Evolutionary conservation across 2,329 filamentous ascomycete genomes (phyloP).

Genomic region (Fonsecaea nubica): DNA sequence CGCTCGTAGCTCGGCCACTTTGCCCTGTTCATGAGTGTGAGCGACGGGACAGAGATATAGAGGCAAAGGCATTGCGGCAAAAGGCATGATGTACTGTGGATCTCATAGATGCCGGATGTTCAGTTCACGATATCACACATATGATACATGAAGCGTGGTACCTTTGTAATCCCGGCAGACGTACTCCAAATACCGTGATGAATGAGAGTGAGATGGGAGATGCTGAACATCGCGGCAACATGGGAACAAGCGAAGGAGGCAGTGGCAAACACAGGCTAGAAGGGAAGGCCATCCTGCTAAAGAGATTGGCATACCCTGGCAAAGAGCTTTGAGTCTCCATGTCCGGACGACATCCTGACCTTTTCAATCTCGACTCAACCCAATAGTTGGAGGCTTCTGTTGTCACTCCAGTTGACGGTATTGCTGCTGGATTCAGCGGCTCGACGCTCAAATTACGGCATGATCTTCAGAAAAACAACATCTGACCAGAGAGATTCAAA

Average conservation of each 20-base stretch:
- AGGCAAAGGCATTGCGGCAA: neutral
- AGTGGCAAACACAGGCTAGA: conserved; percentile 29
- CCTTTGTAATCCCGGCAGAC: neutral
- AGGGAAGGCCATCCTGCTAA: conserved; percentile 23
- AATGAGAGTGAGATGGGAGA: neutral
- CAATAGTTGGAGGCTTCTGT: neutral
- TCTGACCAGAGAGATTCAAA: neutral
- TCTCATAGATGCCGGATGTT: neutral
- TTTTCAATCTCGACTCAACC: neutral
- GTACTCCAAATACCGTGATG: neutral
- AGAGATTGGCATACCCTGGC: conserved; percentile 75
- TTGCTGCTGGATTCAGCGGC: conserved; percentile 6
- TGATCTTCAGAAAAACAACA: neutral
- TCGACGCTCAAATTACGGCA: conserved; percentile 6
- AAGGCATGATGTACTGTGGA: neutral
- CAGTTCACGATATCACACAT: neutral
- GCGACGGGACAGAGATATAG: conserved; percentile 6
- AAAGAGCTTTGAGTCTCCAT: conserved; percentile 99
- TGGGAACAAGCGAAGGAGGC: conserved; percentile 28
- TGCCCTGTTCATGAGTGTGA: conserved; percentile 73
- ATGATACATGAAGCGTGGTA: neutral
- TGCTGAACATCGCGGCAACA: neutral
- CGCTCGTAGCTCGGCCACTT: conserved; percentile 93
- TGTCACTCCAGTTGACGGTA: conserved; percentile 8
- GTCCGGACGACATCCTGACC: conserved; percentile 67